A percentile compares a stretch with the other conserved stretches of the same genome.
Evolutionary conservation across 2,329 filamentous ascomycete species (phyloP).

Genomic region (Colletotrichum sojae): DNA sequence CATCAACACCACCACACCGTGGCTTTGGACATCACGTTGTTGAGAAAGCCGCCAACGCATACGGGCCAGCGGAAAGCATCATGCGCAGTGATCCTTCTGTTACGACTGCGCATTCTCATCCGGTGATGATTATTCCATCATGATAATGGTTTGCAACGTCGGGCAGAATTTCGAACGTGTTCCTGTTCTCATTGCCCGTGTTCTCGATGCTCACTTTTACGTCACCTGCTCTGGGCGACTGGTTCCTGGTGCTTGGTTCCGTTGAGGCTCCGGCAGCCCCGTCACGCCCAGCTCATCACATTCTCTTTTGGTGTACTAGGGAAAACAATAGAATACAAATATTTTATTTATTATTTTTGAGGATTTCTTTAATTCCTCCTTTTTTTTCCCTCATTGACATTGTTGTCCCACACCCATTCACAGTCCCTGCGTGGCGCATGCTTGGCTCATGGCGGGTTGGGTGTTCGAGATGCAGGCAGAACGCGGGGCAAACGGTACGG

Average conservation of each 20-base stretch:
- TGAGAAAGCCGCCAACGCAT: conserved; percentile 35
- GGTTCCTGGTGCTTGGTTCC: not conserved
- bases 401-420: not conserved
- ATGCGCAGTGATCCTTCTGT: conserved; percentile 6
- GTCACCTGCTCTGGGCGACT: conserved; percentile 6
- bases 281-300: not conserved
- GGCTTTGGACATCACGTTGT: conserved; percentile 26
- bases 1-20: not conserved
- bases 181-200: not conserved
- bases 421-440: conserved; percentile 8
- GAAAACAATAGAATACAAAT: not conserved
- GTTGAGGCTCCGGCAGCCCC: conserved; percentile 13
- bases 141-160: not conserved
- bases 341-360: not conserved
- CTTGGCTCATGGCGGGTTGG: not conserved
- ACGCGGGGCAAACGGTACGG: no score
- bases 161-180: conserved; percentile 1
- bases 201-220: not conserved
- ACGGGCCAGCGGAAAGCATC: not conserved
- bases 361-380: not conserved
- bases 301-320: not conserved
- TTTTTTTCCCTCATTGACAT: not conserved
- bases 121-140: not conserved
- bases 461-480: not conserved
- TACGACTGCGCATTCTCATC: not conserved